phyloP scores from a whole-genome alignment of 352 stramenopile genomes.

The Globisporangium nodosum region DNA sequence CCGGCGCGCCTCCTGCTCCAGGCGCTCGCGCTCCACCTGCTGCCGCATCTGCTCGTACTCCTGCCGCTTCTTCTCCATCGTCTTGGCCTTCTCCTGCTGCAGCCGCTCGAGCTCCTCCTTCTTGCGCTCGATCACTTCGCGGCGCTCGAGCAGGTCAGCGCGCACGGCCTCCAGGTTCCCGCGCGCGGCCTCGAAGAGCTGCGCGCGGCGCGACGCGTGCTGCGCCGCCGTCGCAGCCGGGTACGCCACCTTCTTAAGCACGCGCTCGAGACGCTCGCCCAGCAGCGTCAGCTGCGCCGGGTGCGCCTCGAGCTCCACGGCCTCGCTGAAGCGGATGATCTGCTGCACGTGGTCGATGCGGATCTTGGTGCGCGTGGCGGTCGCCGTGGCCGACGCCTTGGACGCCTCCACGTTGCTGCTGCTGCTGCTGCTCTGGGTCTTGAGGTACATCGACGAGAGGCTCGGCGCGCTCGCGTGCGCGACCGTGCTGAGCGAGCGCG shows the following conservation, averaged over 20 bases:
- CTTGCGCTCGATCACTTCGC: conserved; percentile 94
- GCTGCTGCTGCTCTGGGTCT: conserved; percentile 36
- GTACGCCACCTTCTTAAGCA: conserved; percentile 45
- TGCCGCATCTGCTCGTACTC: conserved; percentile 66
- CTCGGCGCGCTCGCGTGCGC: conserved; percentile 54
- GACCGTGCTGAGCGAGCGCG: conserved; percentile 60
- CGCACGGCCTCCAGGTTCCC: conserved; percentile 68
- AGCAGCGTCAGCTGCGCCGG: conserved; percentile 67
- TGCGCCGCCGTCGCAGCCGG: conserved; percentile 11
- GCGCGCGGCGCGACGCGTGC: conserved; percentile 15
- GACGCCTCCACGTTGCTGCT: conserved; percentile 38
- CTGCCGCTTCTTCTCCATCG: conserved; percentile 76
- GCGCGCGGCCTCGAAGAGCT: conserved; percentile 78
- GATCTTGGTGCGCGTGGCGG: conserved; percentile 60
- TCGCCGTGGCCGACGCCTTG: conserved; percentile 37
- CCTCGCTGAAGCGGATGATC: conserved; percentile 81
- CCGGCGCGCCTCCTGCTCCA: conserved; percentile 69
- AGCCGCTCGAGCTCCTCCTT: conserved; percentile 96
- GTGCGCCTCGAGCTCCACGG: conserved; percentile 74
- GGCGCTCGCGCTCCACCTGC: conserved; percentile 73
- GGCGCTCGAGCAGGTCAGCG: conserved; percentile 83
- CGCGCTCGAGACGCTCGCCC: conserved; percentile 57
- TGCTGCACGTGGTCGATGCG: conserved; percentile 82
- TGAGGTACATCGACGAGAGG: conserved; percentile 61
- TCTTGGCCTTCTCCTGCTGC: conserved; percentile 89